Conservation (phyloP, 805 yeast species). For the Saccharomycopsis schoenii region DNA sequence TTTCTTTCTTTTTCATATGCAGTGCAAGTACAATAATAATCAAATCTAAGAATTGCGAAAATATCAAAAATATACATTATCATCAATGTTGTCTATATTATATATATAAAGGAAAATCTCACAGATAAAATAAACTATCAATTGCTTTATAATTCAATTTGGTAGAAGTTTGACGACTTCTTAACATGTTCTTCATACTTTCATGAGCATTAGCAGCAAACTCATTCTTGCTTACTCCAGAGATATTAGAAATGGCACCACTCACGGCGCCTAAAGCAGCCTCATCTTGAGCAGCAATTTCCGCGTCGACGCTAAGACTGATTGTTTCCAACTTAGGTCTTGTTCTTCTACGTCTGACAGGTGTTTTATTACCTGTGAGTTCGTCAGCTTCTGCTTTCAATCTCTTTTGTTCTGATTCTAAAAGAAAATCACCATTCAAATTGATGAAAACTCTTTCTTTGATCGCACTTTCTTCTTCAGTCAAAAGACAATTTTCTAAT, state of each 20-base stretch:
- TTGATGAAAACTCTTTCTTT: conserved; percentile 89
- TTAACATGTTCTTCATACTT: conserved; percentile 66
- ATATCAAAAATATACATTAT: background rate
- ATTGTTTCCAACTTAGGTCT: conserved; percentile 11
- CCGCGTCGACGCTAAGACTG: conserved; percentile 19
- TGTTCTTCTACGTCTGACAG: conserved; percentile 35
- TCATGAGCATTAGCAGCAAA: conserved; percentile 55
- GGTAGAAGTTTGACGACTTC: conserved; percentile 68
- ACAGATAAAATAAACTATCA: conserved; percentile 35
- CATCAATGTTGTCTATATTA: background rate
- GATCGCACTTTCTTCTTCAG: conserved; percentile 56
- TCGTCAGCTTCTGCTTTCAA: conserved; percentile 80
- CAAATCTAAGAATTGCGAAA: too few relatives aligned
- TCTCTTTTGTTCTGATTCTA: conserved; percentile 78
- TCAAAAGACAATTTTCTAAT: conserved; percentile 47
- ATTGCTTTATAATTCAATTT: conserved; percentile 86
- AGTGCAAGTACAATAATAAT: too few relatives aligned
- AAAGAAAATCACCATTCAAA: conserved; percentile 71
- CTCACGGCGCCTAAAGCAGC: conserved; percentile 23
- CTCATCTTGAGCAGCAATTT: background rate
- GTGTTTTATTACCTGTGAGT: conserved; percentile 54
- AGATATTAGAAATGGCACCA: background rate
- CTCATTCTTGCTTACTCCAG: conserved; percentile 23
- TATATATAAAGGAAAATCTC: background rate
- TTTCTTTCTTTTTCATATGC: background rate